Evolutionary conservation across 179 eudicot genomes (phyloP).

Genomic region (Beta corolliflora): DNA sequence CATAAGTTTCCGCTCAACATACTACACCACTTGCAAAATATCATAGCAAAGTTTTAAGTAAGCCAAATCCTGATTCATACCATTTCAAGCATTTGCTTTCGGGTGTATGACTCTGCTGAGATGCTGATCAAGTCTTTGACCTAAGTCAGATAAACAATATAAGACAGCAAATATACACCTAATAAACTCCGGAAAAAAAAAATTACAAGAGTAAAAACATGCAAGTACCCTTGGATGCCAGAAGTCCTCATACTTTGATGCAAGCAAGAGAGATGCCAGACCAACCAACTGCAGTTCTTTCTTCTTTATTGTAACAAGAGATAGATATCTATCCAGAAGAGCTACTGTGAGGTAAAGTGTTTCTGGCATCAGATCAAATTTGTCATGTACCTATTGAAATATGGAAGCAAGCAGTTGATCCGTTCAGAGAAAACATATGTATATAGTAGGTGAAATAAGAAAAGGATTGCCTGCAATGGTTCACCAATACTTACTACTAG

Average conservation of each 20-base stretch:
- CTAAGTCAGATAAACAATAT: slow-evolving; percentile 37
- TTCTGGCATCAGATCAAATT: slow-evolving; percentile 92
- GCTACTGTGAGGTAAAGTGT: slow-evolving; percentile 89
- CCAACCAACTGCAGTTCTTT: slow-evolving; percentile 88
- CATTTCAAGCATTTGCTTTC: slow-evolving; percentile 82
- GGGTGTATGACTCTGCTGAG: slow-evolving; percentile 82
- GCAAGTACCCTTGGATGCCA: slow-evolving; percentile 92
- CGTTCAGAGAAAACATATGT: slow-evolving; percentile 7
- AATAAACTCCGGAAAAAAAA: not conserved
- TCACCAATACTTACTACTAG: not conserved
- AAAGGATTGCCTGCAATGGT: not conserved
- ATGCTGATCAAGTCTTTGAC: slow-evolving; percentile 82
- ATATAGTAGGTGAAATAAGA: slow-evolving; percentile 1
- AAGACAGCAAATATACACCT: slow-evolving; percentile 14
- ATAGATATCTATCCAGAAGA: slow-evolving; percentile 74
- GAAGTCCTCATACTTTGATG: slow-evolving; percentile 97
- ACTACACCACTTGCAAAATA: not conserved
- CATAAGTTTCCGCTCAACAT: slow-evolving; percentile 3
- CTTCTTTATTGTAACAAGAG: slow-evolving; percentile 60
- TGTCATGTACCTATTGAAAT: slow-evolving; percentile 69
- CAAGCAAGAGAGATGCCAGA: slow-evolving; percentile 85
- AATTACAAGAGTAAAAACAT: not conserved
- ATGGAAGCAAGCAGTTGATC: slow-evolving; percentile 21
- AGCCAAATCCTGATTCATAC: slow-evolving; percentile 37
- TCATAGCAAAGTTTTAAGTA: not conserved